phyloP scores from a whole-genome alignment of 768 basidiomycete genomes.

The Cytidiella melzeri region DNA sequence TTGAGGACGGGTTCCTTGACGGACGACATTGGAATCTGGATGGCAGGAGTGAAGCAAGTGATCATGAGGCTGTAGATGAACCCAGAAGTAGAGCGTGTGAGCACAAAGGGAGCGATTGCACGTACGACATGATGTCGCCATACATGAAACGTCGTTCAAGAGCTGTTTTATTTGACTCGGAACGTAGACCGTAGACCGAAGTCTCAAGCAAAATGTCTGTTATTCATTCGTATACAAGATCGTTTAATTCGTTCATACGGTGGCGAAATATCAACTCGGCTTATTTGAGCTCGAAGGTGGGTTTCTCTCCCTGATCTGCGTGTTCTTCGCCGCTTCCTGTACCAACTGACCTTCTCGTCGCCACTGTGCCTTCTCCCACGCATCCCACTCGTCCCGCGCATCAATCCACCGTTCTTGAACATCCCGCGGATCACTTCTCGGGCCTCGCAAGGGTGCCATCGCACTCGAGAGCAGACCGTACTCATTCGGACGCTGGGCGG shows the following conservation, averaged over 20 bases:
- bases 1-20: conserved; percentile 74
- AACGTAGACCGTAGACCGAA: background rate
- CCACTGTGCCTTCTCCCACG: conserved; percentile 75
- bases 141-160: background rate
- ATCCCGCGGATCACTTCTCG: conserved; percentile 54
- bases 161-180: no score
- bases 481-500: conserved; percentile 52
- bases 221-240: no score
- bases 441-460: conserved; percentile 44
- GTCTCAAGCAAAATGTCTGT: background rate
- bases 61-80: conserved; percentile 54
- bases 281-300: no score
- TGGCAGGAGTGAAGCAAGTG: conserved; percentile 87
- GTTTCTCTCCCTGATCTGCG: conserved; percentile 17
- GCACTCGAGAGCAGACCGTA: conserved; percentile 65
- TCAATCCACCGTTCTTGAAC: conserved; percentile 97
- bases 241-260: no score
- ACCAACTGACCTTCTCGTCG: conserved; percentile 60
- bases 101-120: background rate
- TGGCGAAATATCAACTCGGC: no score
- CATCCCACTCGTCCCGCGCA: conserved; percentile 74
- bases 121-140: background rate
- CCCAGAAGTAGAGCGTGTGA: background rate
- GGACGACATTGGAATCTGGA: conserved; percentile 80
- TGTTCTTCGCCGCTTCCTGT: conserved; percentile 33